phyloP scores from a whole-genome alignment of 768 basidiomycete species.

The Cyathus striatus region DNA sequence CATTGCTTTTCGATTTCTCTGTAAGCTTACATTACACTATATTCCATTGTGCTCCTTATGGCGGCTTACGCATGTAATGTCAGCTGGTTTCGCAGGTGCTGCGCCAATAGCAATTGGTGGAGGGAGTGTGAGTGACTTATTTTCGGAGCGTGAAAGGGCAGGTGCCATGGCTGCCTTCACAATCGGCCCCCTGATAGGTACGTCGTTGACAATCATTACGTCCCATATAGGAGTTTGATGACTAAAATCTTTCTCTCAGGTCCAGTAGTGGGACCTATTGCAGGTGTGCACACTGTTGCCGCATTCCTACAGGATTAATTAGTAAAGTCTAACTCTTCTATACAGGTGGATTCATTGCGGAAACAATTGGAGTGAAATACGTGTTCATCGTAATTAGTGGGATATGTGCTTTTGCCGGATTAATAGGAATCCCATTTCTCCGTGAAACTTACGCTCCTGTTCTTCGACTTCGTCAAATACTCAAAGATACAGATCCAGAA shows the following conservation, averaged over 20 bases:
- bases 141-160: slow-evolving; percentile 47
- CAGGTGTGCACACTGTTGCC: slow-evolving; percentile 7
- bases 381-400: slow-evolving; percentile 50
- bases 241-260: slow-evolving; percentile 8
- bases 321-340: neutral
- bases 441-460: slow-evolving; percentile 75
- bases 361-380: slow-evolving; percentile 55
- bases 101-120: slow-evolving; percentile 63
- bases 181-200: slow-evolving; percentile 60
- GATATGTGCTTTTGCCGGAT: slow-evolving; percentile 34
- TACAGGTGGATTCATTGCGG: slow-evolving; percentile 55
- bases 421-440: slow-evolving; percentile 56
- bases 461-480: slow-evolving; percentile 45
- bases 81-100: slow-evolving; percentile 61
- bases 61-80: neutral
- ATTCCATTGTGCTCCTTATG: neutral
- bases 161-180: slow-evolving; percentile 68
- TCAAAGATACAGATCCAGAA: slow-evolving; percentile 37
- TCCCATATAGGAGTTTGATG: too few relatives aligned
- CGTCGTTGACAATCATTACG: too few relatives aligned
- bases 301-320: neutral
- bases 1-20: slow-evolving; percentile 63
- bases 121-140: slow-evolving; percentile 61
- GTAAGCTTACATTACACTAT: slow-evolving; percentile 33
- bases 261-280: slow-evolving; percentile 57